Conservation (phyloP, 352 stramenopile genomes). For the Pilasporangium apinafurcum region DNA sequence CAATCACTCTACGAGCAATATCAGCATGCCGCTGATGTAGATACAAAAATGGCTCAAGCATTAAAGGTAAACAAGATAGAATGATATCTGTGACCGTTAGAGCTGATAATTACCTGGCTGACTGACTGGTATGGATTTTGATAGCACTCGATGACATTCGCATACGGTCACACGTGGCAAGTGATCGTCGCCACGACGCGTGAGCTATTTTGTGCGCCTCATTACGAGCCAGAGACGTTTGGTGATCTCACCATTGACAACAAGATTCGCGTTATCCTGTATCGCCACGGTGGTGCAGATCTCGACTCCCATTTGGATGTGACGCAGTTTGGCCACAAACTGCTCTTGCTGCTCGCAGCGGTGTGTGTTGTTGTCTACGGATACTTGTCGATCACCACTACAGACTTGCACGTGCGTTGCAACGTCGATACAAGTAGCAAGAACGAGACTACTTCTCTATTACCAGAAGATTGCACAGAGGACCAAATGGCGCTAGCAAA, state of each 20-base stretch:
- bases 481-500: constrained; percentile 35
- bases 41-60: constrained; percentile 44
- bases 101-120: constrained; percentile 2
- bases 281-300: constrained; percentile 43
- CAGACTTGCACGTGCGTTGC: constrained; percentile 34
- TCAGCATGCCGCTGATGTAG: constrained; percentile 20
- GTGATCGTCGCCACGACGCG: constrained; percentile 38
- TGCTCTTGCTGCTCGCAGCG: constrained; percentile 43
- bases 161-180: constrained; percentile 71
- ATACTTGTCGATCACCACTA: constrained; percentile 48
- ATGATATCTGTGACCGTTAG: background rate
- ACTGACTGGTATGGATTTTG: background rate
- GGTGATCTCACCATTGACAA: constrained; percentile 44
- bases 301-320: constrained; percentile 55
- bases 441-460: background rate
- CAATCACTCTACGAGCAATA: constrained; percentile 37
- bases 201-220: constrained; percentile 54
- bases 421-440: constrained; percentile 10
- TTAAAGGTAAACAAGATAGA: constrained; percentile 35
- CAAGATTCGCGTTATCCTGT: constrained; percentile 63
- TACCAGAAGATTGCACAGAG: constrained; percentile 35
- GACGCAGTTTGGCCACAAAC: constrained; percentile 49
- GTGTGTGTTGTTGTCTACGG: constrained; percentile 56
- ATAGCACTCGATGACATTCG: constrained; percentile 51
- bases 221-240: constrained; percentile 30